Base-by-base conservation (phyloP, 805 yeast genomes). In the Candida taoyuanica region DNA sequence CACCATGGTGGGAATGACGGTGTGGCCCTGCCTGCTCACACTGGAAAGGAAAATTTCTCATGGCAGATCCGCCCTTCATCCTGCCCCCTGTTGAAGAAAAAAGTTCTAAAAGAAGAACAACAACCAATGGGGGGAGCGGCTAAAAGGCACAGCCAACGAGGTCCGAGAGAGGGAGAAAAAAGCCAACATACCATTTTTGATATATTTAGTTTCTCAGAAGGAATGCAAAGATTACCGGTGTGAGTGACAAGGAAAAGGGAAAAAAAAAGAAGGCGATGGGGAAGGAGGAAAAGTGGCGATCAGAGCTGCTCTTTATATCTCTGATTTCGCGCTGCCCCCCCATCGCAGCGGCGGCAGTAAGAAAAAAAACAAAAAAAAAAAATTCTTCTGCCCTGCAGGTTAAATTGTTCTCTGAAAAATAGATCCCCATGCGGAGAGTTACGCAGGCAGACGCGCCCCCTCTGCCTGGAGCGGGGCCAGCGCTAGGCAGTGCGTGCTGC, bases 201-300 rank as follows among this genome's bases (percentile, higher is more conserved):
- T 21, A 44, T 42, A 18, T 37, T 15, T 36, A 31, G 29, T 27
- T 51, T 53, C 64, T 56, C 63, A 60, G 63, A 53, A 49, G 58
- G 63, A 59, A 56, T 56, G 56, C 60, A 42, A 35, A 56, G 63
- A 57, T 60, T 61, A 53, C 59, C 54, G 63, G 63, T 58, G 62
- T 58, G 63, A 59, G 58, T 17, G 57, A 51, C 57, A 41, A 42
- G 33, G 56, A 48, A 43, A 39, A n/a, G n/a, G 16, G 33, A 34
- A 38, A 36, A 40, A 30, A 35, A 39, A n/a, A 5, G 28, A 14
- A 13, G 19, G 23, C 23, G 28, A 20, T 13, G 29, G 18, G 16
- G 29, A 27, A 17, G 20, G 36, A 33, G 35, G 37, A 36, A 43
- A n/a, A 39, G 29, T 31, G 42, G 42, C 38, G 41, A 34, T 35